These are phyloP conservation scores for Penicillium paxilli DNA, from an alignment of 495 filamentous ascomycete genomes.

Conservation along the genomic window DNA sequence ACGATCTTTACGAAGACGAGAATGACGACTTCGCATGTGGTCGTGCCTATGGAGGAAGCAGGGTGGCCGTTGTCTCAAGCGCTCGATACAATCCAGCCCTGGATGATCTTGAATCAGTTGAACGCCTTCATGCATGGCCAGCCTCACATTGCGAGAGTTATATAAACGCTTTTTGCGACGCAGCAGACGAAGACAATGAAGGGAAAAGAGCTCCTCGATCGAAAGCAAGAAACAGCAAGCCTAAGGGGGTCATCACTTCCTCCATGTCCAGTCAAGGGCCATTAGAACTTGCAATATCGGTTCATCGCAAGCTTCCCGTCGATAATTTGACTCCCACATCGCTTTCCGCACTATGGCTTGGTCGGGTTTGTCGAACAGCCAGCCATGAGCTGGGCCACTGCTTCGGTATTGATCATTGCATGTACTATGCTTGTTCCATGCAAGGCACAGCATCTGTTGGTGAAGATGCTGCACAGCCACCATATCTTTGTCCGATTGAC, in stretches of 20 bases:
- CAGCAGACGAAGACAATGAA: background rate
- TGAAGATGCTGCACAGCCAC: constrained; percentile 67
- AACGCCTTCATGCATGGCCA: constrained; percentile 61
- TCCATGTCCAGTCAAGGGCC: background rate
- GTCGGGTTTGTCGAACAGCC: constrained; percentile 55
- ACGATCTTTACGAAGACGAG: constrained; percentile 67
- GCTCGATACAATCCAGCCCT: constrained; percentile 59
- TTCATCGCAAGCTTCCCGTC: constrained; percentile 2
- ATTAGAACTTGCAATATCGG: constrained; percentile 7
- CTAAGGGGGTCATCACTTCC: background rate
- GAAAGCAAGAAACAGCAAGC: background rate
- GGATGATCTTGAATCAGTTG: constrained; percentile 44
- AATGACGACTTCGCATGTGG: constrained; percentile 70
- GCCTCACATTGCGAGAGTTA: constrained; percentile 58
- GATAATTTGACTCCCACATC: background rate
- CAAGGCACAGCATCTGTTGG: constrained; percentile 58
- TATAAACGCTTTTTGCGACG: constrained; percentile 33
- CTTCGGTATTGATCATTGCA: constrained; percentile 63
- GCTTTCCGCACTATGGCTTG: constrained; percentile 50
- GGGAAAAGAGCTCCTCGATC: constrained; percentile 1
- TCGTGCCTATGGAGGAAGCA: constrained; percentile 62
- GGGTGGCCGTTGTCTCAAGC: constrained; percentile 59
- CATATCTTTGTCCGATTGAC: constrained; percentile 66
- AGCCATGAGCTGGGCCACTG: constrained; percentile 68
- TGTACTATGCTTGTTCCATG: constrained; percentile 71